Percentiles rank a stretch among this genome's conserved stretches.
These are phyloP conservation scores for Bolboschoenus planiculmis DNA, from an alignment of 176 grass and related monocot genomes.

Conservation along the genomic window DNA sequence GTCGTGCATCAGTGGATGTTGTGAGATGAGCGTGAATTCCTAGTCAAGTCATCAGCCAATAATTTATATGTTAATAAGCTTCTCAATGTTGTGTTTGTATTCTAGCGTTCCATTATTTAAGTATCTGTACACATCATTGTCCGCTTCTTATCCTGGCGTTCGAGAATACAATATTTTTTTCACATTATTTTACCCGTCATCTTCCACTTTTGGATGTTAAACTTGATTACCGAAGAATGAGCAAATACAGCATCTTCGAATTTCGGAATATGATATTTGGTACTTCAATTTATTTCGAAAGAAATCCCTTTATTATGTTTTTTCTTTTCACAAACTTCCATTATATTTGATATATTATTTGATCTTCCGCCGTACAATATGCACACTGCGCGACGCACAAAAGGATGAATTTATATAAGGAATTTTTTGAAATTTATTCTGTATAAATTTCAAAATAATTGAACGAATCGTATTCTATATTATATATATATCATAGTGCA, in stretches of 20 bases:
- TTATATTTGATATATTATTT: too few species aligned
- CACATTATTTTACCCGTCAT: neutral
- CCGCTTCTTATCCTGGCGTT: neutral
- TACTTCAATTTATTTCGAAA: neutral
- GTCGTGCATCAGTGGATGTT: neutral
- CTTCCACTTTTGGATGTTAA: neutral
- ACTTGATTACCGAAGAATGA: neutral
- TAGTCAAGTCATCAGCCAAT: neutral
- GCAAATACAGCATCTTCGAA: neutral
- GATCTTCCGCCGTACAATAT: too few species aligned
- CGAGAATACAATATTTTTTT: neutral
- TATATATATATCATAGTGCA: too few species aligned
- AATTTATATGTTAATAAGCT: neutral
- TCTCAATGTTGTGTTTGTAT: neutral
- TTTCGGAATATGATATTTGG: neutral
- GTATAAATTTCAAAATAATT: too few species aligned
- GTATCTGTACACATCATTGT: neutral
- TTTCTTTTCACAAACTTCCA: neutral
- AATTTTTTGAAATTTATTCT: too few species aligned
- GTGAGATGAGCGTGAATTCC: neutral
- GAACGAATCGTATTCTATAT: too few species aligned
- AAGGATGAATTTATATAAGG: too few species aligned
- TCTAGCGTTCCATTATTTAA: neutral
- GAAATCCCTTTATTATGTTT: too few species aligned
- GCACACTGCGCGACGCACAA: too few species aligned